Conservation (phyloP, 1,139 yeast genomes). For the Saccharomyces pastorianus region DNA sequence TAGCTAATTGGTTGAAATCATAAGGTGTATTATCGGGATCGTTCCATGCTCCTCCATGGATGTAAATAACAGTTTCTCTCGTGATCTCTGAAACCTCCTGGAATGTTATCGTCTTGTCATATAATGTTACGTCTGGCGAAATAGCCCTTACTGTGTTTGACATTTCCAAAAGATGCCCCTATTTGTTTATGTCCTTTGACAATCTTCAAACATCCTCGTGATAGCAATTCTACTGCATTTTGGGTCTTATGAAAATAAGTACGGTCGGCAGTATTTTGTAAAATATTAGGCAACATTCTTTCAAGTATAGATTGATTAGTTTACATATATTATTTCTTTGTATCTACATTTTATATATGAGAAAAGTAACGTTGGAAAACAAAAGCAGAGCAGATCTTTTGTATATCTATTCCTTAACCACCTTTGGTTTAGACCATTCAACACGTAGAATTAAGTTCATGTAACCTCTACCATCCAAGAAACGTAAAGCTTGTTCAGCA, state of each 20-base stretch:
- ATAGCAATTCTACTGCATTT: no score
- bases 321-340: not conserved
- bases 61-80: slow-evolving; percentile 36
- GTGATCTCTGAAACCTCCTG: slow-evolving; percentile 3
- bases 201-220: no score
- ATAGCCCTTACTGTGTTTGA: not conserved
- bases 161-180: not conserved
- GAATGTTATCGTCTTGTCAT: slow-evolving; percentile 11
- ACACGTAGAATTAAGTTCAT: slow-evolving; percentile 80
- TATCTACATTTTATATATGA: slow-evolving; percentile 2
- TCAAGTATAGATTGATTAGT: not conserved
- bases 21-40: slow-evolving; percentile 53
- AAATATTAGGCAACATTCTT: not conserved
- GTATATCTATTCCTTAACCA: slow-evolving; percentile 7
- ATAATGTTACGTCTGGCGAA: slow-evolving; percentile 5
- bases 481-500: slow-evolving; percentile 74
- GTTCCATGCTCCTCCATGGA: slow-evolving; percentile 91
- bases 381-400: slow-evolving; percentile 2
- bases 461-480: slow-evolving; percentile 85
- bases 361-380: slow-evolving; percentile 6
- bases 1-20: slow-evolving; percentile 43
- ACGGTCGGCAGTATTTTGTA: not conserved
- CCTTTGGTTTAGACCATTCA: slow-evolving; percentile 48
- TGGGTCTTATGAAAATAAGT: not conserved
- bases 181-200: no score